Evolutionary conservation across 306 rosid genomes (phyloP).

Genomic region (Sophora flavescens): DNA sequence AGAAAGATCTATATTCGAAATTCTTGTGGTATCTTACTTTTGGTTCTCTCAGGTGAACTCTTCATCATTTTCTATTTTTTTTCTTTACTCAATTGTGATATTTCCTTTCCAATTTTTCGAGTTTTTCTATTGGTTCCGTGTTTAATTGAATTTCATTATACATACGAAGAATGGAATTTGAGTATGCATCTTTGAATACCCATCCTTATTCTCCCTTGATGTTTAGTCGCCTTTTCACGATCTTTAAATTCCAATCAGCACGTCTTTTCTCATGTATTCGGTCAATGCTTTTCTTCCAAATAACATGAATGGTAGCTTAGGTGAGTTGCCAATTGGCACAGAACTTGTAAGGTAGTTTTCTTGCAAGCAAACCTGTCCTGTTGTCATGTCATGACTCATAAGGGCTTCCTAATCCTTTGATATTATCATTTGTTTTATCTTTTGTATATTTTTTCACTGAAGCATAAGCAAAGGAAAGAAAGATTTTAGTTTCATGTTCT

Average conservation of each 20-base stretch:
- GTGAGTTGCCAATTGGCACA: constrained; percentile 30
- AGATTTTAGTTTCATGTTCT: constrained; percentile 18
- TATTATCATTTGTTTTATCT: constrained; percentile 7
- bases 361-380: constrained; percentile 10
- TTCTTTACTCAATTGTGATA: not conserved
- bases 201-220: constrained; percentile 20
- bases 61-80: constrained; percentile 29
- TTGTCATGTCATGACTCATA: constrained; percentile 9
- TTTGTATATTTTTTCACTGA: not conserved
- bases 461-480: constrained; percentile 17
- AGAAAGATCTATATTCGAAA: constrained; percentile 90
- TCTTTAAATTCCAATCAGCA: constrained; percentile 23
- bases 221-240: constrained; percentile 35
- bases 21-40: constrained; percentile 80
- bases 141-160: constrained; percentile 26
- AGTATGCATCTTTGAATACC: constrained; percentile 1
- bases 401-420: not conserved
- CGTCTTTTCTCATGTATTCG: constrained; percentile 34
- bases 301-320: constrained; percentile 31
- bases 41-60: constrained; percentile 73
- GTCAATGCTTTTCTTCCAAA: constrained; percentile 35
- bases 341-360: constrained; percentile 27
- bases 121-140: constrained; percentile 24
- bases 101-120: constrained; percentile 11
- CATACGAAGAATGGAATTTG: constrained; percentile 27